Base-by-base conservation (phyloP, 495 filamentous ascomycete genomes). In the Aspergillus mulundensis region DNA sequence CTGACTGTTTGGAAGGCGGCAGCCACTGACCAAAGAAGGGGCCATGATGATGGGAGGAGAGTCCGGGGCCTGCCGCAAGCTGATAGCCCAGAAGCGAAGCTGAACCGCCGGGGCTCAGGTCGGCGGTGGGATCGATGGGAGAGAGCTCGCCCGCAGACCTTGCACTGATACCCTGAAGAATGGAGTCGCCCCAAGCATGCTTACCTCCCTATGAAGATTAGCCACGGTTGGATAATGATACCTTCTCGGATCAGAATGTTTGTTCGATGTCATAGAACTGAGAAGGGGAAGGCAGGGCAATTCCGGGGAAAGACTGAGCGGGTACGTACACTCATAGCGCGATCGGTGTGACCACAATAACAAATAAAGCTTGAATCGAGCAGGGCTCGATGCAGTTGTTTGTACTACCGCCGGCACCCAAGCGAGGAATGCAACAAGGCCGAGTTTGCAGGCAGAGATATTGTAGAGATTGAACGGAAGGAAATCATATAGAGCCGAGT, bases 81-180 rank as follows among this genome's bases (percentile, higher is more conserved):
- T 70, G 66, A 36, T 72, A 34, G 0, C 71, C 70, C 42, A 72
- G 59, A 3, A 75, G 57, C 12, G 69, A 59, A 45, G 65, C 59
- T 23, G 68, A 53, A 46, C 70, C 67, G 3, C 57, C 60, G 19
- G 69, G 60, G 12, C 49, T 21, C 14, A 70, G 47, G 24, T 63
- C 61, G 15, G 65, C 60, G n/a, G 58, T 45, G 19, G 50, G 51
- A 36, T 55, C 49, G 48, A 61, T 50, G 21, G 59, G 45, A n/a
- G 59, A 52, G 39, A 55, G 39, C 3, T 61, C 60, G 32, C 21
- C 56, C 39, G 48, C 62, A 23, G 54, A 60, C 50, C 49, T 65
- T 46, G 44, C 54, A 21, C 25, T 48, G 61, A 75, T 73, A 40
- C 66, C 70, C 23, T 73, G 72, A 8, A 75, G 70, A 39, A 71